These are phyloP conservation scores for Cyberlindnera galapagoensis DNA, from an alignment of 805 yeast species.

Conservation along the genomic window DNA sequence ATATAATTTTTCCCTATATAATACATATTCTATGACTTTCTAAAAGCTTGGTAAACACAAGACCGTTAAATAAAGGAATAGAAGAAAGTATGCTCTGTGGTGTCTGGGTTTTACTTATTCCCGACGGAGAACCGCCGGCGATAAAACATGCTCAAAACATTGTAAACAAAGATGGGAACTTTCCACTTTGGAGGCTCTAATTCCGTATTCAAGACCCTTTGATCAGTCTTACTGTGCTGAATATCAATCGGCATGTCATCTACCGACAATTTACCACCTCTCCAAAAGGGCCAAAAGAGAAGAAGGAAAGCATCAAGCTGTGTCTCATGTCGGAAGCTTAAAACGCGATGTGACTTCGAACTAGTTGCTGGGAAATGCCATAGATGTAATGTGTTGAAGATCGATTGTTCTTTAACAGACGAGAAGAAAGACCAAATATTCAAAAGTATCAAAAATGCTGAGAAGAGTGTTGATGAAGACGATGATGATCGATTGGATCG, in stretches of 20 bases:
- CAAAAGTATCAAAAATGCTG: constrained; percentile 10
- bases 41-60: too few species aligned
- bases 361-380: constrained; percentile 39
- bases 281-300: constrained; percentile 21
- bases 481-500: constrained; percentile 7
- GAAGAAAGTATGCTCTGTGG: too few species aligned
- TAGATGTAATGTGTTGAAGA: constrained; percentile 41
- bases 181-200: too few species aligned
- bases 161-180: too few species aligned
- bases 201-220: too few species aligned
- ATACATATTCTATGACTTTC: too few species aligned
- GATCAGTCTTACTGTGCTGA: too few species aligned
- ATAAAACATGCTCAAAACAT: too few species aligned
- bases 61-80: too few species aligned
- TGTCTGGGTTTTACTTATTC: too few species aligned
- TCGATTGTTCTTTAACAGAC: constrained; percentile 41
- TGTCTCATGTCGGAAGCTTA: constrained; percentile 44
- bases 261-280: neutral
- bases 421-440: constrained; percentile 24
- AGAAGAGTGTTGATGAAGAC: constrained; percentile 1
- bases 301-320: constrained; percentile 40
- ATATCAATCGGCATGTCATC: neutral
- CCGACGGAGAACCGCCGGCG: too few species aligned
- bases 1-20: too few species aligned
- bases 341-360: constrained; percentile 52